These are phyloP conservation scores for Silybum marianum DNA, from an alignment of 129 eudicot genomes.

Conservation along the genomic window DNA sequence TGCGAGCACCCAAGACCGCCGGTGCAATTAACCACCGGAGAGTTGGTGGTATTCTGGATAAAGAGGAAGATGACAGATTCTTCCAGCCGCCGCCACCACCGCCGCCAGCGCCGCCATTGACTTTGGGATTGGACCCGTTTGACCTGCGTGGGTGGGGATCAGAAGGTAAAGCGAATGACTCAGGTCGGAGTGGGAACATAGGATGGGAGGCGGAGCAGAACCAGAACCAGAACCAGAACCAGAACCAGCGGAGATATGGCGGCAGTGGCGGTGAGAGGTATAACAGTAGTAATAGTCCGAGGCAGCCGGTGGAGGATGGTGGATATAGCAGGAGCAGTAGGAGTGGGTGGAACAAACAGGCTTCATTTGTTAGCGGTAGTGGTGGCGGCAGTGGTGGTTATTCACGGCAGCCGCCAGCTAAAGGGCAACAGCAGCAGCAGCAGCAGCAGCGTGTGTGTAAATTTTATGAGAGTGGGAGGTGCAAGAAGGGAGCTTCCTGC, in stretches of 20 bases:
- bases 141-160: constrained; percentile 33
- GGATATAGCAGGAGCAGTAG: constrained; percentile 59
- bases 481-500: constrained; percentile 84
- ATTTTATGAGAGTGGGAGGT: constrained; percentile 71
- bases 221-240: neutral
- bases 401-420: constrained; percentile 46
- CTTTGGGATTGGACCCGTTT: constrained; percentile 40
- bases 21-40: constrained; percentile 23
- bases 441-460: constrained; percentile 50
- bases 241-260: constrained; percentile 29
- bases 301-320: constrained; percentile 47
- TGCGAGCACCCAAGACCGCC: constrained; percentile 1
- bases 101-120: constrained; percentile 16
- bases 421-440: constrained; percentile 20
- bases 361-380: constrained; percentile 22
- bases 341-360: constrained; percentile 51
- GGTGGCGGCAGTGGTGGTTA: constrained; percentile 54
- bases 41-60: neutral
- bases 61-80: constrained; percentile 22
- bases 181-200: constrained; percentile 40
- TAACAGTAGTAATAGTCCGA: constrained; percentile 32
- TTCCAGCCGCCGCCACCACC: constrained; percentile 18
- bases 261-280: constrained; percentile 42
- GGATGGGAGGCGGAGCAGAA: constrained; percentile 33
- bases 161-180: constrained; percentile 35